phyloP scores from a whole-genome alignment of 73 alveolate genomes.

The Paramecium biaurelia region DNA sequence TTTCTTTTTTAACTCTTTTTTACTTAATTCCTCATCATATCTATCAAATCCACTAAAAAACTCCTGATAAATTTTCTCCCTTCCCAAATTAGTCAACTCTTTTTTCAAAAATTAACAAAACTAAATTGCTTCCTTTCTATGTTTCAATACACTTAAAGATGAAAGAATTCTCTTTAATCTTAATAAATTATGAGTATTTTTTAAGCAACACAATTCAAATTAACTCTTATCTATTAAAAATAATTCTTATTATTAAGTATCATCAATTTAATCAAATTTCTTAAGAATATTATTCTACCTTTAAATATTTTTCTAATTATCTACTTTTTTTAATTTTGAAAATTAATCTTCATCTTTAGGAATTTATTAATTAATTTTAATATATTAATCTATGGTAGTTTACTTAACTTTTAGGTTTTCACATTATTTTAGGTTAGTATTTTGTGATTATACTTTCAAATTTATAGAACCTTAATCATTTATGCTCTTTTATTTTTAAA shows the following conservation, averaged over 20 bases:
- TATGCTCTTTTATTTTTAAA: neutral
- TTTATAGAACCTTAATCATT: neutral
- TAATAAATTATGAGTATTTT: neutral
- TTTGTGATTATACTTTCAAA: neutral
- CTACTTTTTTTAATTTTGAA: no score
- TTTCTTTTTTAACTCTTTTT: neutral
- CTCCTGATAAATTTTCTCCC: neutral
- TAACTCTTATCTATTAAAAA: neutral
- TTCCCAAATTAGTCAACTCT: neutral
- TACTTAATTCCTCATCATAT: neutral
- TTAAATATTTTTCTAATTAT: neutral
- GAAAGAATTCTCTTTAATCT: neutral
- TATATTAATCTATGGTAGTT: neutral
- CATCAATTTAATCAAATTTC: no score
- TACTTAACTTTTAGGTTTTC: neutral
- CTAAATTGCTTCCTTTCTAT: neutral
- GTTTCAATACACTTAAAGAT: constrained; percentile 15
- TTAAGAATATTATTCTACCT: no score
- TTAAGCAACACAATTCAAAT: neutral
- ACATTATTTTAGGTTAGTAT: neutral
- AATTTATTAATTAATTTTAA: neutral
- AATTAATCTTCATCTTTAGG: neutral
- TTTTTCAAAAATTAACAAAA: neutral
- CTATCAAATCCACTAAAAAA: neutral
- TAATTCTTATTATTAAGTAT: neutral